These are phyloP conservation scores for Rhizomucor pusillus DNA, from an alignment of 371 early-diverging fungal genomes.

Conservation along the genomic window DNA sequence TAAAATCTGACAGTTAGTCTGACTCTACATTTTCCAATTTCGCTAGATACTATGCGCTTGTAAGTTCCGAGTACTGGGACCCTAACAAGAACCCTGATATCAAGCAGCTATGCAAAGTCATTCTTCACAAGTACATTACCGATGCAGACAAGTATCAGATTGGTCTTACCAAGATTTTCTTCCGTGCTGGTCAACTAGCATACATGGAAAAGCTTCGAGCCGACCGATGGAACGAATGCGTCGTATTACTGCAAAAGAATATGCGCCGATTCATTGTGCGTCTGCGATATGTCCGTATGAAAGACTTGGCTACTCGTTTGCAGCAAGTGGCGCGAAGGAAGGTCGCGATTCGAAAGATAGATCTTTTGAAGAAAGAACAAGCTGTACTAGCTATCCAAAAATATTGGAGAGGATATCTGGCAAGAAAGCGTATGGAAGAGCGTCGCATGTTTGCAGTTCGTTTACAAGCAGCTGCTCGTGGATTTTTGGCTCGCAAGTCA, in stretches of 20 bases:
- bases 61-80: conserved; percentile 72
- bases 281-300: conserved; percentile 62
- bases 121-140: conserved; percentile 69
- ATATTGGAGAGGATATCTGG: conserved; percentile 63
- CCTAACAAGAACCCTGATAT: conserved; percentile 49
- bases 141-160: conserved; percentile 91
- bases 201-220: conserved; percentile 86
- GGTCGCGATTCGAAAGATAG: conserved; percentile 54
- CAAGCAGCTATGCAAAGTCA: conserved; percentile 54
- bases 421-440: conserved; percentile 50
- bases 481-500: conserved; percentile 51
- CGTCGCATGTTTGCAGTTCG: conserved; percentile 31
- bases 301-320: conserved; percentile 50
- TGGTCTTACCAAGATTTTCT: conserved; percentile 98
- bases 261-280: conserved; percentile 75
- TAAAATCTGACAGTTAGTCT: background rate
- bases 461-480: conserved; percentile 53
- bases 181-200: conserved; percentile 97
- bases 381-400: conserved; percentile 82
- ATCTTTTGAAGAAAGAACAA: conserved; percentile 58
- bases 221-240: conserved; percentile 77
- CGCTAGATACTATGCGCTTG: conserved; percentile 77
- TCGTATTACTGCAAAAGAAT: conserved; percentile 88
- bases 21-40: background rate
- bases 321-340: conserved; percentile 67